These are phyloP conservation scores for Colletotrichum sp. DNA, from an alignment of 2,329 filamentous ascomycete species.

Conservation along the genomic window DNA sequence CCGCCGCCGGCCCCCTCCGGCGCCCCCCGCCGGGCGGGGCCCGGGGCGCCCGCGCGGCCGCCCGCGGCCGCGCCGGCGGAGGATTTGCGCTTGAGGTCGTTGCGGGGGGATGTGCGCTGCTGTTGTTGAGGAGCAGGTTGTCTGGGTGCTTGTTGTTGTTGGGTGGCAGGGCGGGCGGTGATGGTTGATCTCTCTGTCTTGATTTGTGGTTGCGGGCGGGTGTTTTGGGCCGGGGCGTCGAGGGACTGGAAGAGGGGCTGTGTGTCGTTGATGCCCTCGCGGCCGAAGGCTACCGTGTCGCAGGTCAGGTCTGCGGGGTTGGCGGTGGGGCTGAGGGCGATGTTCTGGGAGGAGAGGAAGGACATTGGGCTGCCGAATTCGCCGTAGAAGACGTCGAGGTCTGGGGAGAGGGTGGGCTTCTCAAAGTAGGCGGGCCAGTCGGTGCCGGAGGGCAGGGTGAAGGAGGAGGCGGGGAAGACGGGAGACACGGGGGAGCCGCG, in stretches of 20 bases:
- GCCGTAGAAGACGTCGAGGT: conserved; percentile 33
- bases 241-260: conserved; percentile 29
- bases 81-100: conserved; percentile 34
- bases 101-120: conserved; percentile 23
- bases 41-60: too few relatives aligned
- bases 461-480: conserved; percentile 32
- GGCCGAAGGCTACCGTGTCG: conserved; percentile 26
- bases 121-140: neutral
- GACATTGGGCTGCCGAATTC: conserved; percentile 33
- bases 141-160: neutral
- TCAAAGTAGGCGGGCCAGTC: conserved; percentile 34
- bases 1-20: too few relatives aligned
- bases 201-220: neutral
- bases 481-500: conserved; percentile 34
- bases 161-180: neutral
- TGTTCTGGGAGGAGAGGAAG: conserved; percentile 28
- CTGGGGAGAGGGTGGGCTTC: conserved; percentile 30
- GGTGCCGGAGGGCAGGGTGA: conserved; percentile 26
- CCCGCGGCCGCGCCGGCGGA: too few relatives aligned
- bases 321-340: conserved; percentile 36
- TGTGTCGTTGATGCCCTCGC: conserved; percentile 28
- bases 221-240: neutral
- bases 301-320: conserved; percentile 37
- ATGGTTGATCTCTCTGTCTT: neutral
- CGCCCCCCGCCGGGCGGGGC: too few relatives aligned